Evolutionary conservation across 805 yeast species (phyloP).

Genomic region (Candida koratica): DNA sequence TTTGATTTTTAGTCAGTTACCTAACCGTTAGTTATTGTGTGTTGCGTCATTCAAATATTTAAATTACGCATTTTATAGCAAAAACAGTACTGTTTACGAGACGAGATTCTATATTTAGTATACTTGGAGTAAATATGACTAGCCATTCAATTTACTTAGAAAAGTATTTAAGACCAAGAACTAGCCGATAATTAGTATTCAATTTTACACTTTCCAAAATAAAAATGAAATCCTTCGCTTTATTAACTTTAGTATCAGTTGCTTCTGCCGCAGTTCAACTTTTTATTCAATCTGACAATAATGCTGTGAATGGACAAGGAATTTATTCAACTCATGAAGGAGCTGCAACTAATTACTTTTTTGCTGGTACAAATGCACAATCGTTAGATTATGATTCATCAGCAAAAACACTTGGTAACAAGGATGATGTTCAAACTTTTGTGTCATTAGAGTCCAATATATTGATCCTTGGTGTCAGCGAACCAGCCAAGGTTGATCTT

Average conservation of each 20-base stretch:
- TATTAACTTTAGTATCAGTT: constrained; percentile 4
- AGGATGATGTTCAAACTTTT: neutral
- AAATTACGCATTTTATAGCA: too few relatives aligned
- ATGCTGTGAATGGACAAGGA: constrained; percentile 25
- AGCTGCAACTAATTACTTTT: constrained; percentile 42
- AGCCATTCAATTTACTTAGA: too few relatives aligned
- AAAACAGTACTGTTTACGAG: too few relatives aligned
- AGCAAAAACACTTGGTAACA: constrained; percentile 2
- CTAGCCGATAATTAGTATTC: too few relatives aligned
- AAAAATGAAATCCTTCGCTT: constrained; percentile 11
- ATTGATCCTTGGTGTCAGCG: constrained; percentile 9
- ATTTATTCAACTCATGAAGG: constrained; percentile 38
- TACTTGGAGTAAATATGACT: too few relatives aligned
- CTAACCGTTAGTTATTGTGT: too few relatives aligned
- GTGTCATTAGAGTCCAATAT: constrained; percentile 1
- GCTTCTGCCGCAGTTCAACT: constrained; percentile 16
- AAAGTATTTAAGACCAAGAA: too few relatives aligned
- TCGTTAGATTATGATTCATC: constrained; percentile 19
- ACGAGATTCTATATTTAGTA: too few relatives aligned
- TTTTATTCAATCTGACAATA: constrained; percentile 22
- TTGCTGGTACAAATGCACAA: constrained; percentile 26
- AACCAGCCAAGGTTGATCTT: constrained; percentile 7
- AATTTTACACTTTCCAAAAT: too few relatives aligned
- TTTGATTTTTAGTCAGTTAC: too few relatives aligned
- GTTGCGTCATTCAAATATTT: too few relatives aligned